These are phyloP conservation scores for Erodium trifolium DNA, from an alignment of 441 rosid species.

Conservation along the genomic window DNA sequence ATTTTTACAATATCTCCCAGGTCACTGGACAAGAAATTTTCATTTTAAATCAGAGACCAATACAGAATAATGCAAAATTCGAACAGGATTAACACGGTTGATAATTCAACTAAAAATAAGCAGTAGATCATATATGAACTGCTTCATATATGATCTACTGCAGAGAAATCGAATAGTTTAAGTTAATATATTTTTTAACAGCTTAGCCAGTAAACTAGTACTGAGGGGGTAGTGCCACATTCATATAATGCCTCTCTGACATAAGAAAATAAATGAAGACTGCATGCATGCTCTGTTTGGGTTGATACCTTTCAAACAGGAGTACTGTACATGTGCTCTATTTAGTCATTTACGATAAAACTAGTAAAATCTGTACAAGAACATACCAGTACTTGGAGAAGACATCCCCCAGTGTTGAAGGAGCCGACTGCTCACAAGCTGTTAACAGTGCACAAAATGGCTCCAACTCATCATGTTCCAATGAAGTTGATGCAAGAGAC, in stretches of 20 bases:
- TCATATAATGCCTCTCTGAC: neutral
- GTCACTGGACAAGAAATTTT: constrained; percentile 39
- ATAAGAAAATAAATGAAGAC: neutral
- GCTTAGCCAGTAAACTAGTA: constrained; percentile 4
- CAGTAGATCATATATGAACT: neutral
- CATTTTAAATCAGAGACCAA: constrained; percentile 18
- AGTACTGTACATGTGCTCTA: neutral
- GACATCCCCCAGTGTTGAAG: constrained; percentile 51
- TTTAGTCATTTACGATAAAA: neutral
- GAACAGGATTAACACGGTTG: neutral
- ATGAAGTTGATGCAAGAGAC: constrained; percentile 45
- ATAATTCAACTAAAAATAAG: neutral
- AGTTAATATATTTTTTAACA: neutral
- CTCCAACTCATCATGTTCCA: constrained; percentile 32
- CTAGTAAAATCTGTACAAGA: constrained; percentile 7
- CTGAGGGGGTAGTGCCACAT: neutral
- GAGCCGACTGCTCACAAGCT: constrained; percentile 58
- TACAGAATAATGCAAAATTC: constrained; percentile 6
- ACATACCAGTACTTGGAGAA: constrained; percentile 75
- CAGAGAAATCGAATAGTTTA: neutral
- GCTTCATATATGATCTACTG: neutral
- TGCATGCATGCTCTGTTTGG: neutral
- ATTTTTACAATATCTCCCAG: constrained; percentile 62
- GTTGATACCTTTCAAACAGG: neutral
- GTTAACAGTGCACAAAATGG: constrained; percentile 57